These are phyloP conservation scores for Platanthera zijinensis DNA, from an alignment of 106 monocot genomes.

Conservation along the genomic window DNA sequence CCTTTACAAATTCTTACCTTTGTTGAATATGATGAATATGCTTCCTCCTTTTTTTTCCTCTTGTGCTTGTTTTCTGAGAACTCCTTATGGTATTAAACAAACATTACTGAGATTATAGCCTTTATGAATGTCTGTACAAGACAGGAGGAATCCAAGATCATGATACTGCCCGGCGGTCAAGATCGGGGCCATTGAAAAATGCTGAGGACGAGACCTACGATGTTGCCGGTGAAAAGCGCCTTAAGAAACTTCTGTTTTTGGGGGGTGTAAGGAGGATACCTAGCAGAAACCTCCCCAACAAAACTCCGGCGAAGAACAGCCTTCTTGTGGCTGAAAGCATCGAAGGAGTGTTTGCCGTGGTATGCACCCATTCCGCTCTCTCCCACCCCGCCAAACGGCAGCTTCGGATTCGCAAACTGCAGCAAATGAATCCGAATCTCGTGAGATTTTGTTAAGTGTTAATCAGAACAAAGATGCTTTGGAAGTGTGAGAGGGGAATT, in stretches of 20 bases:
- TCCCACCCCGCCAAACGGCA: slow-evolving; percentile 53
- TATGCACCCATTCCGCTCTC: slow-evolving; percentile 48
- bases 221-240: slow-evolving; percentile 40
- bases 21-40: too few relatives aligned
- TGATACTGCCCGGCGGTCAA: not conserved
- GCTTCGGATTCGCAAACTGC: slow-evolving; percentile 46
- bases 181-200: slow-evolving; percentile 26
- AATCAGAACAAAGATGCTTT: not conserved
- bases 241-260: slow-evolving; percentile 45
- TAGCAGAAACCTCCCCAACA: slow-evolving; percentile 40
- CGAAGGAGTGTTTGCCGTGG: slow-evolving; percentile 65
- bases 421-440: not conserved
- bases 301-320: slow-evolving; percentile 60
- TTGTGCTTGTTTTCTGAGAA: too few relatives aligned
- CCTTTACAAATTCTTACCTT: too few relatives aligned
- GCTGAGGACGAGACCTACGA: slow-evolving; percentile 49
- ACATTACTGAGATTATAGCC: not conserved
- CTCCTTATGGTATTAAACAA: too few relatives aligned
- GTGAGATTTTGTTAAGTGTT: not conserved
- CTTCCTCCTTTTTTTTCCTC: too few relatives aligned
- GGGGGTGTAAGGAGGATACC: slow-evolving; percentile 74
- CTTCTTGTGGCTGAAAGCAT: slow-evolving; percentile 86
- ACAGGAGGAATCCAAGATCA: not conserved
- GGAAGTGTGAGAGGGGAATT: slow-evolving; percentile 2
- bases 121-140: not conserved